Conservation (phyloP, 495 filamentous ascomycete species). For the Articulospora tetracladia region DNA sequence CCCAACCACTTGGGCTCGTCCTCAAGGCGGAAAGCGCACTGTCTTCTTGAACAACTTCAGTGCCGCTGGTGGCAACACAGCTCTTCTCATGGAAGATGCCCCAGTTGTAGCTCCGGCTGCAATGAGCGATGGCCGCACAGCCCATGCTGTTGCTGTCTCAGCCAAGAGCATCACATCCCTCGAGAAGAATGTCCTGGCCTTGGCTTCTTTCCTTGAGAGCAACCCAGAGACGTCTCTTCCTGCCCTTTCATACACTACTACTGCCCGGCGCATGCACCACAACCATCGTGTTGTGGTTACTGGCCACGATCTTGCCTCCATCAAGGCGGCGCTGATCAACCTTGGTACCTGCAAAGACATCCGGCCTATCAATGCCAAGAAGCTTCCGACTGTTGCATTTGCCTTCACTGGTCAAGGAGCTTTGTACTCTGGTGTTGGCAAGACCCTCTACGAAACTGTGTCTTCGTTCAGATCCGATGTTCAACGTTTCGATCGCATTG, state of each 20-base stretch:
- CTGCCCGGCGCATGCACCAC: slow-evolving; percentile 81
- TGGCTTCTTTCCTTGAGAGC: slow-evolving; percentile 49
- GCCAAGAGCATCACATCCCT: slow-evolving; percentile 55
- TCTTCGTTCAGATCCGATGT: slow-evolving; percentile 67
- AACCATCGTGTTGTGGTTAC: slow-evolving; percentile 63
- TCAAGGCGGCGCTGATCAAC: slow-evolving; percentile 33
- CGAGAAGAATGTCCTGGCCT: slow-evolving; percentile 45
- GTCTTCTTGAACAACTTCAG: slow-evolving; percentile 71
- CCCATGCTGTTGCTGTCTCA: slow-evolving; percentile 53
- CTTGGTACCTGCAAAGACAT: not conserved
- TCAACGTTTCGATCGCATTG: slow-evolving; percentile 65
- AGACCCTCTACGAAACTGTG: slow-evolving; percentile 62
- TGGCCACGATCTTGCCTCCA: slow-evolving; percentile 44
- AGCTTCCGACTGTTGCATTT: slow-evolving; percentile 50
- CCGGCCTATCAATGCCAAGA: slow-evolving; percentile 25
- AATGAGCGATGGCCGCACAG: slow-evolving; percentile 40
- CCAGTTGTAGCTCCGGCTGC: slow-evolving; percentile 16
- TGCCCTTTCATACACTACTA: slow-evolving; percentile 74
- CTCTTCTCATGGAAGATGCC: slow-evolving; percentile 57
- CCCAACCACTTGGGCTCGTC: slow-evolving; percentile 59
- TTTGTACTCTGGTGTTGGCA: slow-evolving; percentile 64
- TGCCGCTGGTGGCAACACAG: slow-evolving; percentile 65
- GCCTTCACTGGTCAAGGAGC: slow-evolving; percentile 71
- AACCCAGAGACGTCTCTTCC: slow-evolving; percentile 48
- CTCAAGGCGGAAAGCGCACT: slow-evolving; percentile 52